Conservation (phyloP, 2,329 filamentous ascomycete species). For the Diaporthe velutina region DNA sequence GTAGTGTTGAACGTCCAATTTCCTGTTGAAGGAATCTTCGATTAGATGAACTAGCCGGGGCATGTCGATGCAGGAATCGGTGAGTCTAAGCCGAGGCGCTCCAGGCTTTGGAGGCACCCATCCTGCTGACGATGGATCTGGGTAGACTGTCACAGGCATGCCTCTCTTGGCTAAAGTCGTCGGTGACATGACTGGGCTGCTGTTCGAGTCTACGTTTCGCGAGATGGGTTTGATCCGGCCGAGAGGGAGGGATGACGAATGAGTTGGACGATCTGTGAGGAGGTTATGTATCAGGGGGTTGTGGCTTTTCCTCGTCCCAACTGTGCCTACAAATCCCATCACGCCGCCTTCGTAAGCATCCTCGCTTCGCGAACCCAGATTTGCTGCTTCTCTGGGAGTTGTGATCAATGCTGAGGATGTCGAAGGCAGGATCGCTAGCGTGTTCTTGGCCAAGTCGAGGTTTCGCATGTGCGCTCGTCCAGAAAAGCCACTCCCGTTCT, state of each 20-base stretch:
- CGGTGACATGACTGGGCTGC: constrained; percentile 49
- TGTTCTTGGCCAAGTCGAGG: constrained; percentile 76
- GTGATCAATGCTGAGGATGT: constrained; percentile 91
- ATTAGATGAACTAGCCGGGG: constrained; percentile 87
- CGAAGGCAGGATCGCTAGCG: constrained; percentile 82
- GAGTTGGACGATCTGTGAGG: constrained; percentile 92
- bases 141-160: constrained; percentile 88
- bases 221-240: constrained; percentile 67
- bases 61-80: constrained; percentile 86
- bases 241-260: constrained; percentile 89
- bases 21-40: constrained; percentile 90
- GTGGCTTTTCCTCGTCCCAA: constrained; percentile 67
- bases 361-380: constrained; percentile 50
- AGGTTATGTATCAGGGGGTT: constrained; percentile 97
- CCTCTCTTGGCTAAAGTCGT: constrained; percentile 91
- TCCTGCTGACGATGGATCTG: constrained; percentile 72
- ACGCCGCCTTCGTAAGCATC: constrained; percentile 54
- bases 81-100: constrained; percentile 74
- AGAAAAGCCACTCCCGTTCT: constrained; percentile 40
- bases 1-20: constrained; percentile 87
- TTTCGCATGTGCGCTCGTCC: constrained; percentile 73
- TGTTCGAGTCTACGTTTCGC: constrained; percentile 33
- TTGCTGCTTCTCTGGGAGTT: constrained; percentile 85
- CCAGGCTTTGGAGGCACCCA: constrained; percentile 78
- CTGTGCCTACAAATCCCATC: constrained; percentile 63